A percentile compares a stretch with the other conserved stretches of the same genome.
Evolutionary conservation across 1,284 basidiomycete species (phyloP).

Genomic region (Malassezia caprae): DNA sequence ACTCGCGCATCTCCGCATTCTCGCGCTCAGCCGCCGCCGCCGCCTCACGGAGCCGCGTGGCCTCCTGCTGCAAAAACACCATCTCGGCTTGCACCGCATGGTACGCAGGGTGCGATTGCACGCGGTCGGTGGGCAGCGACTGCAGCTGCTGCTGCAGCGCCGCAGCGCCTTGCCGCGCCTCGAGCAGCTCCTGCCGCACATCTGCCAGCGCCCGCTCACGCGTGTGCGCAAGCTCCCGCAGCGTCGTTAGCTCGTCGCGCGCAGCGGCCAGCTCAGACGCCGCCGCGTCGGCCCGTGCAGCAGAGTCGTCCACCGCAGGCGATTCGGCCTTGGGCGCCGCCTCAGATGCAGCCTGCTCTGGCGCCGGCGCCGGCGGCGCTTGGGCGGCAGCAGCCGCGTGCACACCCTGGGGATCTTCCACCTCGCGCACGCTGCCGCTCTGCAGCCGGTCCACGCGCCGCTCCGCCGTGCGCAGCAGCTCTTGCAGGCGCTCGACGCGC

Average conservation of each 20-base stretch:
- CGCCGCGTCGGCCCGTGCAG: background rate
- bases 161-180: constrained; percentile 16
- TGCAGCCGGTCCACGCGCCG: constrained; percentile 12
- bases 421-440: constrained; percentile 12
- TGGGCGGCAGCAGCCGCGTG: constrained; percentile 11
- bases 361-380: constrained; percentile 3
- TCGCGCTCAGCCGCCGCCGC: constrained; percentile 23
- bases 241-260: constrained; percentile 15
- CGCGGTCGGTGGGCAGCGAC: constrained; percentile 18
- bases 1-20: constrained; percentile 32
- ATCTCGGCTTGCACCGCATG: constrained; percentile 18
- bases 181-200: constrained; percentile 17
- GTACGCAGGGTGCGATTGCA: constrained; percentile 15
- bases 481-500: constrained; percentile 9
- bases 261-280: background rate
- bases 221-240: constrained; percentile 16
- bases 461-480: constrained; percentile 19
- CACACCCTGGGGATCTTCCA: constrained; percentile 19
- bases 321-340: background rate
- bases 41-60: constrained; percentile 11
- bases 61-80: constrained; percentile 17
- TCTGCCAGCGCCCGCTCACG: constrained; percentile 15
- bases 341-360: background rate
- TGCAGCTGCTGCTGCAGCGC: constrained; percentile 10
- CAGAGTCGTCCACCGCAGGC: background rate